Evolutionary conservation across 1,284 basidiomycete genomes (phyloP), one percentile per base, ranked within the genome.

Genomic region (Marasmius tenuissimus): DNA sequence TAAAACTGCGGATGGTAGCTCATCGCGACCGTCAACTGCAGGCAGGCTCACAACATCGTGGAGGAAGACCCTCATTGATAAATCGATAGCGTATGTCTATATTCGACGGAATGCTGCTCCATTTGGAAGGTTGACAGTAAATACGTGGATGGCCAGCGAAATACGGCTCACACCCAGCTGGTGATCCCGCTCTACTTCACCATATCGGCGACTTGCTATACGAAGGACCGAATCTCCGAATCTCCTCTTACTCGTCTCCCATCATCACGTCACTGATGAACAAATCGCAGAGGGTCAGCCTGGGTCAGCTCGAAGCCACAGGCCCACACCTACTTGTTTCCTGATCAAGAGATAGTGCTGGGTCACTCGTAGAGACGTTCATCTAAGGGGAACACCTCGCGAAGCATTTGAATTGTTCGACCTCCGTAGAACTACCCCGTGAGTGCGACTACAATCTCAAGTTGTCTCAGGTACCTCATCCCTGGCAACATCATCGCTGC

Each of bases 401-500:
- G 68, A 66, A 50, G 67, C 75, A 39, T 78, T 83, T 48, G 93
- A 91, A 7, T 80, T n/a, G n/a, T n/a, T n/a, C n/a, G n/a, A n/a
- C n/a, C 83, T 35, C 96, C 94, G 54, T 54, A 1, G 53, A n/a
- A n/a, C n/a, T n/a, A n/a, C n/a, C n/a, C n/a, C n/a, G n/a, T n/a
- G n/a, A n/a, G n/a, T n/a, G n/a, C n/a, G n/a, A n/a, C n/a, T n/a
- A n/a, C n/a, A n/a, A n/a, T n/a, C n/a, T n/a, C n/a, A n/a, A n/a
- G n/a, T n/a, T n/a, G n/a, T 48, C n/a, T n/a, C 70, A 93, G 92
- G 60, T 94, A 91, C 75, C 81, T 97, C 18, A 85, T 88, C 65
- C 90, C 94, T 59, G 93, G 93, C n/a, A 94, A 94, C 68, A 88
- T 97, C 69, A 85, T 94, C 22, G 92, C 92, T 7, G 92, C 95